Conservation (phyloP, 1,284 basidiomycete species). For the Ceratobasidium theobromae region DNA sequence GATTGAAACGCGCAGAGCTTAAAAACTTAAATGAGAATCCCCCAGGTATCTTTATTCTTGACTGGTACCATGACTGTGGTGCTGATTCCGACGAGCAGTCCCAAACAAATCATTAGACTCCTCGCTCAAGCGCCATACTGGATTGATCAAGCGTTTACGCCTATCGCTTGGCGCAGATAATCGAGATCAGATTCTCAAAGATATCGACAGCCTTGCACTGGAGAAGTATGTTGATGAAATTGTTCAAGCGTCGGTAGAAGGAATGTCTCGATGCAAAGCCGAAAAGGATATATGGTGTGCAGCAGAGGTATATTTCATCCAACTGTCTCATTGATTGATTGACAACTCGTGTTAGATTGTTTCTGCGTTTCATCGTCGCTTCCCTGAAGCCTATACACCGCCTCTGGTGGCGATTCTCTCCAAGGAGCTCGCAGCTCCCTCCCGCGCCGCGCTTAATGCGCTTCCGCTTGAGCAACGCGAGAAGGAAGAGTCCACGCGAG, state of each 20-base stretch:
- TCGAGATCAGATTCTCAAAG: conserved; percentile 84
- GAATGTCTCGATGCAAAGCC: conserved; percentile 79
- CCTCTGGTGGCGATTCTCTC: conserved; percentile 67
- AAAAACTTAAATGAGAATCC: conserved; percentile 15
- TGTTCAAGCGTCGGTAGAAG: conserved; percentile 83
- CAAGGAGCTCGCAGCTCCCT: conserved; percentile 64
- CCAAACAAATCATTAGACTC: conserved; percentile 64
- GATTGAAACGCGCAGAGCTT: conserved; percentile 12
- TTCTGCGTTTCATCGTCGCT: conserved; percentile 85
- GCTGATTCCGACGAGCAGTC: conserved; percentile 15
- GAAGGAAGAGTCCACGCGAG: conserved; percentile 83
- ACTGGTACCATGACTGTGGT: neutral
- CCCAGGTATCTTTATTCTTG: neutral
- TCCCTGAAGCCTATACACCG: conserved; percentile 77
- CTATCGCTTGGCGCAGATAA: conserved; percentile 78
- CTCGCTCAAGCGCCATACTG: conserved; percentile 91
- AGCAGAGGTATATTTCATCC: conserved; percentile 65
- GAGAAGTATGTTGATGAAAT: conserved; percentile 98
- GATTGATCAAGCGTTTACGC: conserved; percentile 85
- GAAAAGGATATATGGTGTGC: conserved; percentile 90
- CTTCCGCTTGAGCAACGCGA: conserved; percentile 81
- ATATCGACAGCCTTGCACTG: conserved; percentile 83
- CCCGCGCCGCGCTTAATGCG: conserved; percentile 58
- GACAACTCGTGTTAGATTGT: conserved; percentile 63
- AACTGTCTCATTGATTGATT: conserved; percentile 28